Conservation (phyloP, 768 basidiomycete species). For the Cystofilobasidium bisporidii region DNA sequence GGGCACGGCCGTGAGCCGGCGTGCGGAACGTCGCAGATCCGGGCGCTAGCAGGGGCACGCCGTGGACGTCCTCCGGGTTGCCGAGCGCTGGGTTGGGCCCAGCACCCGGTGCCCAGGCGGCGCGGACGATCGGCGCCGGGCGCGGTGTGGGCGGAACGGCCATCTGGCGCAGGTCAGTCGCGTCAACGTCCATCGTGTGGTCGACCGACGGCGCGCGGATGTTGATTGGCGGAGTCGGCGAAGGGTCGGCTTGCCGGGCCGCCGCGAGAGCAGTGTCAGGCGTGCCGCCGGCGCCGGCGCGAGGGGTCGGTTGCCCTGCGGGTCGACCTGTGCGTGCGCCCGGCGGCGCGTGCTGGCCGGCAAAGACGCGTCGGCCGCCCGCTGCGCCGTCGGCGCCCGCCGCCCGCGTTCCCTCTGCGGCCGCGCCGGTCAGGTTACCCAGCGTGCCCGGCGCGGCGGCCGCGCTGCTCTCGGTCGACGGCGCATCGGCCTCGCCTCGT, state of each 20-base stretch:
- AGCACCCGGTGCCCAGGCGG: neutral
- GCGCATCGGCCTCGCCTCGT: constrained; percentile 20
- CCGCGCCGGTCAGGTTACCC: neutral
- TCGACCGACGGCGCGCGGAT: neutral
- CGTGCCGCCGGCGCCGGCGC: neutral
- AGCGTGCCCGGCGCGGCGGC: constrained; percentile 3
- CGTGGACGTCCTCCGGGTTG: constrained; percentile 10
- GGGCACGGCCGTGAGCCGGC: neutral
- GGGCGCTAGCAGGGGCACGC: neutral
- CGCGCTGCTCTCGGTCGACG: neutral
- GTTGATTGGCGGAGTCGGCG: neutral
- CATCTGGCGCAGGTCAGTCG: neutral
- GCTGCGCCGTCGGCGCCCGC: neutral
- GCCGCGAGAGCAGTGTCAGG: neutral
- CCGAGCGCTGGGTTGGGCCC: neutral
- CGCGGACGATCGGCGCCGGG: neutral
- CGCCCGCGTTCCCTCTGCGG: neutral
- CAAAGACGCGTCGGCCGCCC: neutral
- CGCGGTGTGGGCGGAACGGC: neutral
- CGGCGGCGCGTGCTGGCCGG: neutral
- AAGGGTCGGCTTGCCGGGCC: neutral
- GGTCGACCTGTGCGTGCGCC: neutral
- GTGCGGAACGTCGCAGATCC: constrained; percentile 1
- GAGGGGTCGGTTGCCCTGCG: neutral
- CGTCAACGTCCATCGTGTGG: constrained; percentile 22